Conservation (phyloP, 305 asterid species). For the Fraxinus paxiana region DNA sequence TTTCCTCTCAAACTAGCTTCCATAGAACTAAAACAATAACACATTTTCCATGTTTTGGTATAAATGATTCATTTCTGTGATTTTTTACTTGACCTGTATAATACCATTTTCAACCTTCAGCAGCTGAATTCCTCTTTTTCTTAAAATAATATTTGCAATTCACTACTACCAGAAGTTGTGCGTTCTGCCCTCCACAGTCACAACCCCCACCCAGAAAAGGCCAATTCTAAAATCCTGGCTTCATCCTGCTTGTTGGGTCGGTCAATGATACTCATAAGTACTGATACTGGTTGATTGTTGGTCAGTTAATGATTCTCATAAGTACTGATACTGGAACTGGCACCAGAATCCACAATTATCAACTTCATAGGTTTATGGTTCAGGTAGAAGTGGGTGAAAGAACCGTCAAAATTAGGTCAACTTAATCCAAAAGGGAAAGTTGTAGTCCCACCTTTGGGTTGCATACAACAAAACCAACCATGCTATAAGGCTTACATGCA, state of each 20-base stretch:
- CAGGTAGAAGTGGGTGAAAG: constrained; percentile 7
- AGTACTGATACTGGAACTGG: constrained; percentile 5
- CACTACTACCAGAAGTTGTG: neutral
- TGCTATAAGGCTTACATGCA: neutral
- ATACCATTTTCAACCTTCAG: neutral
- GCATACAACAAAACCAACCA: constrained; percentile 9
- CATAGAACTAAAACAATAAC: neutral
- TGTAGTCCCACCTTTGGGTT: neutral
- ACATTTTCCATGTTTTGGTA: neutral
- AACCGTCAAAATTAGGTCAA: neutral
- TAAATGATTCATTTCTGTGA: neutral
- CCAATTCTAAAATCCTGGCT: neutral
- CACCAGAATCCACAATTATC: constrained; percentile 8
- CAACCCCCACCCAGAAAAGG: neutral
- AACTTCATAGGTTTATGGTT: constrained; percentile 7
- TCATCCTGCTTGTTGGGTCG: constrained; percentile 11
- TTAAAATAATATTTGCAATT: neutral
- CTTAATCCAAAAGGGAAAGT: neutral
- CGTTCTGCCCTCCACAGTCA: neutral
- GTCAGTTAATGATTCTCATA: constrained; percentile 9
- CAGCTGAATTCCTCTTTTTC: neutral
- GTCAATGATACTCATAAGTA: constrained; percentile 8
- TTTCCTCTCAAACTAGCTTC: neutral
- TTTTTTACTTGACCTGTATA: neutral
- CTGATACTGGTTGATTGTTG: neutral